Base-by-base conservation (phyloP, 2,329 filamentous ascomycete species). In the Clarireedia hainanense region DNA sequence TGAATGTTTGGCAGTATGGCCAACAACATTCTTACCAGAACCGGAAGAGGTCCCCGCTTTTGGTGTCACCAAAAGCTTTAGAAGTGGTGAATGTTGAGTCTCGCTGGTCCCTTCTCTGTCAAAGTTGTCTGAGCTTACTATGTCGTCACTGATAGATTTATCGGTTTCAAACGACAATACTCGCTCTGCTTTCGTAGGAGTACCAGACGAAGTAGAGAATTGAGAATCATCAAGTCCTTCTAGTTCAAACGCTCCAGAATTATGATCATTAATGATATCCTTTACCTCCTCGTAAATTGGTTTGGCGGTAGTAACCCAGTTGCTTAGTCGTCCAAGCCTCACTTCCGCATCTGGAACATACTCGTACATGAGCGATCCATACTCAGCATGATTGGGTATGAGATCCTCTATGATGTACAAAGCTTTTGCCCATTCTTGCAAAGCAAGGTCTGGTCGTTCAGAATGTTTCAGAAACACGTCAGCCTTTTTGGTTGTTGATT, bases 391-490 rank as follows among this genome's bases (percentile, higher is more conserved):
- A 5, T 20, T 5, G 3, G 47, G 53, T n/a, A 51, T 51, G 26
- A n/a, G 15, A 9, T 17, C 10, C 6, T 37, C 20, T 1, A 30
- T 9, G 20, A 45, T 30, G n/a, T 27, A 20, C 3, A 5, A 20
- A 14, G 34, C 39, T 17, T 50, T 55, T 1, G n/a, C 47, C 47
- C 47, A 55, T 36, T 50, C 26, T 17, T 51, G 17, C 26, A 51
- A 12, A 37, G 53, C 53, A 12, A 55, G 5, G 37, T 55, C 53
- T 39, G 30, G 53, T 17, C 47, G 26, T 7, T 55, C 47, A 12
- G 51, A 24, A 23, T 55, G 20, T 4, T 46, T 34, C 23, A 50
- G 17, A 27, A 51, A 51, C 2, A 37, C 43, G 17, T 55, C 27
- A 20, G 53, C 47, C 37, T 51, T 39, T 12, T 46, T 51, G 10